Evolutionary conservation across 257 asterid genomes (phyloP).

Genomic region (Ocimum tenuiflorum): DNA sequence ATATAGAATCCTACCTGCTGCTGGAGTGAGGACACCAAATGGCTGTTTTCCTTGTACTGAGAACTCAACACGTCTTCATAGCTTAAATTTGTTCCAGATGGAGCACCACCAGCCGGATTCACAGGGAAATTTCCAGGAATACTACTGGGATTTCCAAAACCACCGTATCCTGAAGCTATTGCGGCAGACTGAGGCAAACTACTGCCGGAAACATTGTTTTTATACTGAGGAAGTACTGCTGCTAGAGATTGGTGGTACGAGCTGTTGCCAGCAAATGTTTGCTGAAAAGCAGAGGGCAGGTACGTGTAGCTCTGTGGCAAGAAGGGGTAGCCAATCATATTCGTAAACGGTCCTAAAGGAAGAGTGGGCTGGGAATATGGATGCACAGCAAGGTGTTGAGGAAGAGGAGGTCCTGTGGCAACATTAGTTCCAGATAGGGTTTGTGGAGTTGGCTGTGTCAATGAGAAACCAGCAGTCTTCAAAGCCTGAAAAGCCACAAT

Average conservation of each 20-base stretch:
- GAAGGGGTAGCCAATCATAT: conserved; percentile 78
- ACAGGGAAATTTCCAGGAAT: conserved; percentile 45
- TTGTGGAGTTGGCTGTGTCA: conserved; percentile 49
- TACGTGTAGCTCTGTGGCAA: conserved; percentile 79
- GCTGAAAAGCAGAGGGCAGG: conserved; percentile 87
- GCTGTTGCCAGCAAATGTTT: conserved; percentile 68
- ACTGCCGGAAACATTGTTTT: conserved; percentile 39
- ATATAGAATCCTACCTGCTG: conserved; percentile 58
- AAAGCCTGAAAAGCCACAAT: conserved; percentile 40
- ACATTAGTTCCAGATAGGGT: conserved; percentile 47
- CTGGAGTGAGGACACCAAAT: conserved; percentile 71
- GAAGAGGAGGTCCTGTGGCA: conserved; percentile 76
- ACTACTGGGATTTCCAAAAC: conserved; percentile 32
- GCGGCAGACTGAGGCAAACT: conserved; percentile 52
- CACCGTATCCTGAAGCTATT: conserved; percentile 48
- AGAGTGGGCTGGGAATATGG: conserved; percentile 80
- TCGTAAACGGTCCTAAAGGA: conserved; percentile 72
- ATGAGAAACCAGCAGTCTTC: conserved; percentile 49
- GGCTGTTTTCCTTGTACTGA: conserved; percentile 77
- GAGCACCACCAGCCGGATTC: conserved; percentile 63
- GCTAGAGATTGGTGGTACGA: conserved; percentile 76
- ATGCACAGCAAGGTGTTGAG: conserved; percentile 69
- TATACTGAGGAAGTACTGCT: conserved; percentile 65
- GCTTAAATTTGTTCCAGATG: conserved; percentile 56
- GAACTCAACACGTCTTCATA: conserved; percentile 73